Conservation (phyloP, 306 rosid species). For the Quercus suber region DNA sequence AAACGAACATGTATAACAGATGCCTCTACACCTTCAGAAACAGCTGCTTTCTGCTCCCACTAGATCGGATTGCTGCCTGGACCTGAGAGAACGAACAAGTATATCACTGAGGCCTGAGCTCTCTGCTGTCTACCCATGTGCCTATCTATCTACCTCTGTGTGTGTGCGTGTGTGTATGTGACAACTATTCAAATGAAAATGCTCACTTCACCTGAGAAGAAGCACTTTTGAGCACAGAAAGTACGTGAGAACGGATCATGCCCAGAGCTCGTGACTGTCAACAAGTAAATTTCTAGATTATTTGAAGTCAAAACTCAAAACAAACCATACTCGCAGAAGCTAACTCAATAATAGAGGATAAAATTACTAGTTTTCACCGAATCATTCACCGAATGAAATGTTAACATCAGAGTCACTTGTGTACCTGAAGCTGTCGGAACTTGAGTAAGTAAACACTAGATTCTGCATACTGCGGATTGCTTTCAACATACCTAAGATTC, state of each 20-base stretch:
- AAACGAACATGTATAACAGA: slow-evolving; percentile 95
- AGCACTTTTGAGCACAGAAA: slow-evolving; percentile 84
- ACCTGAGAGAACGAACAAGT: slow-evolving; percentile 57
- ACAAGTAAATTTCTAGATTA: slow-evolving; percentile 27
- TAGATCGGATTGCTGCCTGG: slow-evolving; percentile 82
- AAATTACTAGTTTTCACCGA: neutral
- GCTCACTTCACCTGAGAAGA: slow-evolving; percentile 80
- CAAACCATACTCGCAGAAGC: slow-evolving; percentile 5
- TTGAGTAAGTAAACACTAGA: slow-evolving; percentile 95
- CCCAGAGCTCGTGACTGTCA: slow-evolving; percentile 95
- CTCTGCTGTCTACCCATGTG: neutral
- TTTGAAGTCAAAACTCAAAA: slow-evolving; percentile 14
- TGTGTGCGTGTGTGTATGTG: neutral
- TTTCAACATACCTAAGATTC: slow-evolving; percentile 78
- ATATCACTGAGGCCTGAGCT: neutral
- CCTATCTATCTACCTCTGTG: slow-evolving; percentile 1
- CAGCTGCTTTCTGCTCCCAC: slow-evolving; percentile 60
- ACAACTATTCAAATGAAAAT: slow-evolving; percentile 23
- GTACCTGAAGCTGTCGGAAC: slow-evolving; percentile 96
- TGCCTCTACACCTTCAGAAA: slow-evolving; percentile 98
- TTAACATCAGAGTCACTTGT: slow-evolving; percentile 1
- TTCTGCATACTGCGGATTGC: slow-evolving; percentile 93
- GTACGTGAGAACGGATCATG: slow-evolving; percentile 88
- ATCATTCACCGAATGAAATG: slow-evolving; percentile 16
- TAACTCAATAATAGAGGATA: slow-evolving; percentile 5